These are phyloP conservation scores for Fomitiporia mediterranea DNA, from an alignment of 1,284 basidiomycete species.

Conservation along the genomic window DNA sequence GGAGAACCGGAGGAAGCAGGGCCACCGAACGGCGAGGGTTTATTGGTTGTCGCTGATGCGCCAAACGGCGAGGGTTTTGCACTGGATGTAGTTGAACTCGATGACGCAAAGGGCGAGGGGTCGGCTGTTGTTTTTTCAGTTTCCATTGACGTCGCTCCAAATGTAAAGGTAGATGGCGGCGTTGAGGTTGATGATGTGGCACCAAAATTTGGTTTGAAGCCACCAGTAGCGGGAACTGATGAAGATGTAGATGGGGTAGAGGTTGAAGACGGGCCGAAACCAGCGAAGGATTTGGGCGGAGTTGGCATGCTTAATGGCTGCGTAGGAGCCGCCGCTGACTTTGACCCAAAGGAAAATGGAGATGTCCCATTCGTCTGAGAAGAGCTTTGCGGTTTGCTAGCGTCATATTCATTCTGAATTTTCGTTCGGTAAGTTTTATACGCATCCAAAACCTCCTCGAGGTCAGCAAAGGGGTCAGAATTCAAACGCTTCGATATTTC, in stretches of 20 bases:
- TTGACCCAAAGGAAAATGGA: constrained; percentile 17
- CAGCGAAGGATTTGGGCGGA: constrained; percentile 16
- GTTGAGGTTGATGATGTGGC: constrained; percentile 16
- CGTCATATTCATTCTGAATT: constrained; percentile 55
- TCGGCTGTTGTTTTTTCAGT: constrained; percentile 3
- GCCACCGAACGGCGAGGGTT: constrained; percentile 16
- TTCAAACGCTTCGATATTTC: constrained; percentile 61
- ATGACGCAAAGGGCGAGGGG: constrained; percentile 10
- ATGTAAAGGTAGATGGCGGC: constrained; percentile 24
- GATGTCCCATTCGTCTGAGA: constrained; percentile 4
- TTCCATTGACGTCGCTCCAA: constrained; percentile 19
- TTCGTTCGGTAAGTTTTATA: constrained; percentile 59
- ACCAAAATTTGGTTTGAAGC: constrained; percentile 19
- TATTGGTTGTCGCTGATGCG: not conserved
- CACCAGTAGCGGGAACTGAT: not conserved
- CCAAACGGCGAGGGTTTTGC: constrained; percentile 10
- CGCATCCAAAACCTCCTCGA: constrained; percentile 54
- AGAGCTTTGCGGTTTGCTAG: constrained; percentile 24
- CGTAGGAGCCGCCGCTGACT: constrained; percentile 3
- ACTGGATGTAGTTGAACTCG: not conserved
- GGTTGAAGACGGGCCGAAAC: not conserved
- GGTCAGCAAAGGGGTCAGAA: constrained; percentile 72
- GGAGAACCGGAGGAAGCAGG: constrained; percentile 8
- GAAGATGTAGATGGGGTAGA: not conserved
- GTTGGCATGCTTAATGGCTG: constrained; percentile 22